Evolutionary conservation across 495 filamentous ascomycete genomes (phyloP).

Genomic region (Penicillium parvum): DNA sequence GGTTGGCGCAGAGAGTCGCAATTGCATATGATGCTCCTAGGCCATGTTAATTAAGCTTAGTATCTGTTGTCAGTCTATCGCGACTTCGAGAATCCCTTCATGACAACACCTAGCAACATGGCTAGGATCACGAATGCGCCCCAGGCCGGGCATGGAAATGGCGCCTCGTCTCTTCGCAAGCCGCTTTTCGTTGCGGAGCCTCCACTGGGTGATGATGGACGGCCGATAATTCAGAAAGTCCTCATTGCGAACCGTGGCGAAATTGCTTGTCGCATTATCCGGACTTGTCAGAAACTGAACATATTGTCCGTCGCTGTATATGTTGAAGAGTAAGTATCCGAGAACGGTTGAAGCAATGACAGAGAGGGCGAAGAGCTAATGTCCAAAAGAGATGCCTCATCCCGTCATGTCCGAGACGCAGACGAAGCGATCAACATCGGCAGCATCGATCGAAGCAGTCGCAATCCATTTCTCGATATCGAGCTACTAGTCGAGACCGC

Average conservation of each 20-base stretch:
- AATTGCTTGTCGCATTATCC: conserved; percentile 45
- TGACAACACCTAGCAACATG: conserved; percentile 2
- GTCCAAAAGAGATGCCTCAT: conserved; percentile 12
- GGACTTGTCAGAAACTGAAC: conserved; percentile 30
- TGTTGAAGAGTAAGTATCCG: conserved; percentile 33
- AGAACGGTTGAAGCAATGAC: neutral
- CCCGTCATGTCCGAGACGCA: conserved; percentile 19
- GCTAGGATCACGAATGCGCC: neutral
- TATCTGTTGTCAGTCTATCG: no score
- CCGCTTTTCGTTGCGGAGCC: conserved; percentile 16
- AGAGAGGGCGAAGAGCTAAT: no score
- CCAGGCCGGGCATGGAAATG: neutral
- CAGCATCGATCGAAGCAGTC: conserved; percentile 10
- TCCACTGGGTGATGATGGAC: conserved; percentile 7
- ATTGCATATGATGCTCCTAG: neutral
- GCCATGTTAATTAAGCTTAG: no score
- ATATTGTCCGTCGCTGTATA: conserved; percentile 47
- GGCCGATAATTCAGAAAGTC: conserved; percentile 18
- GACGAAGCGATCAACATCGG: conserved; percentile 24
- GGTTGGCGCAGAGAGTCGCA: neutral
- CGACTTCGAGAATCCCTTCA: no score
- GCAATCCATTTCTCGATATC: conserved; percentile 68
- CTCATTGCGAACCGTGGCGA: conserved; percentile 48
- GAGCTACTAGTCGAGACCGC: conserved; percentile 74
- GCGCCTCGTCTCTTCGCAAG: conserved; percentile 7